Base-by-base conservation (phyloP, 495 filamentous ascomycete species). In the Saxispiralis lemnorum region DNA sequence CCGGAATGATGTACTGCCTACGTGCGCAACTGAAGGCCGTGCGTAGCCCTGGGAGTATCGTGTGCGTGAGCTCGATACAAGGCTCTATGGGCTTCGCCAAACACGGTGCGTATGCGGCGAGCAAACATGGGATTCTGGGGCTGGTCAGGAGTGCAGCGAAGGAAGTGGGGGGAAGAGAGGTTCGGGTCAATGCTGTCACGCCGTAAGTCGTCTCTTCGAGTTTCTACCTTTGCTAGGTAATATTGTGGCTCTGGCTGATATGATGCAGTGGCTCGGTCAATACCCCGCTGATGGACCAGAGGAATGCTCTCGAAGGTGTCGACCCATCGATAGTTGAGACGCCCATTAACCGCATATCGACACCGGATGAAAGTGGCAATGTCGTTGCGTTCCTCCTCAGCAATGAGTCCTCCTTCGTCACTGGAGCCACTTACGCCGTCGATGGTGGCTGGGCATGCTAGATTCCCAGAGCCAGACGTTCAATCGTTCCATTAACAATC, bases 131-230 rank as follows among this genome's bases (percentile, higher is more conserved):
- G 11, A 65, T 80, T 33, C 56, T 75, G 35, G 76, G 74, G 12
- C 53, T 80, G 51, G 75, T 72, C 9, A 69, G 59, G 49, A 60
- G 61, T 14, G 73, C 72, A 18, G 73, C 75, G 3, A 70, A 66
- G 45, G 74, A 79, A 55, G 68, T 66, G 35, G 71, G 72, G 10
- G 49, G 45, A 16, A 63, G 60, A 34, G 59, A 57, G 13, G 66
- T 78, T 45, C 58, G 75, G 43, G 66, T 78, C 19, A 80, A 80
- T 56, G 61, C 66, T 19, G 28, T 58, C 12, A 35, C 40, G n/a
- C 55, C 55, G 52, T 56, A 43, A 37, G 51, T 52, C 5, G 9
- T 5, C 24, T 21, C 13, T 28, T 19, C 37, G 14, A 30, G 12
- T 7, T 15, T 33, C n/a, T 21, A 17, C 7, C 14, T 1, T 35